phyloP scores from a whole-genome alignment of 495 filamentous ascomycete species.

The Penicillium nucicola region DNA sequence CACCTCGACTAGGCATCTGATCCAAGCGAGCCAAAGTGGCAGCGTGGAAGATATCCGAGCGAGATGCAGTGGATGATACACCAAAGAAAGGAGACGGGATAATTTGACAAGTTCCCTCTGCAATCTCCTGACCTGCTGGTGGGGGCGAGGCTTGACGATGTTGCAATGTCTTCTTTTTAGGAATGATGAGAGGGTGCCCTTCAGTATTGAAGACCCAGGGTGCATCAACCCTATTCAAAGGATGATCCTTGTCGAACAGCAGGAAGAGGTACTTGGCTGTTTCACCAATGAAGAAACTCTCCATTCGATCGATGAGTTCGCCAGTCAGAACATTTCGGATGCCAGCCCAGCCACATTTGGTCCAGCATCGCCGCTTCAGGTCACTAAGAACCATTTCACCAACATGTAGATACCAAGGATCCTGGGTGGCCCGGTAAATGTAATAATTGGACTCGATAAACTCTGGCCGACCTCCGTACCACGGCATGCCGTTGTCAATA shows the following conservation, averaged over 20 bases:
- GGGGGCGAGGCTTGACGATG: slow-evolving; percentile 8
- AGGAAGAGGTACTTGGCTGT: slow-evolving; percentile 94
- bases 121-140: slow-evolving; percentile 7
- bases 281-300: slow-evolving; percentile 97
- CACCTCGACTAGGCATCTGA: slow-evolving; percentile 57
- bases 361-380: slow-evolving; percentile 87
- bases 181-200: slow-evolving; percentile 89
- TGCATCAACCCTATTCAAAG: slow-evolving; percentile 79
- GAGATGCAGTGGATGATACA: slow-evolving; percentile 75
- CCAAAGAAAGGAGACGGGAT: slow-evolving; percentile 61
- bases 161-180: slow-evolving; percentile 40
- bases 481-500: slow-evolving; percentile 81
- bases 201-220: slow-evolving; percentile 94
- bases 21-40: slow-evolving; percentile 82
- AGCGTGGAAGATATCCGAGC: slow-evolving; percentile 88
- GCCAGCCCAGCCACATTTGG: slow-evolving; percentile 90
- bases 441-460: slow-evolving; percentile 96
- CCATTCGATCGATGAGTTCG: slow-evolving; percentile 92
- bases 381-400: slow-evolving; percentile 94
- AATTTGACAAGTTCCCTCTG: slow-evolving; percentile 51
- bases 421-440: slow-evolving; percentile 85
- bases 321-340: slow-evolving; percentile 90
- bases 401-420: slow-evolving; percentile 94
- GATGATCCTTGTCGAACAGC: slow-evolving; percentile 81
- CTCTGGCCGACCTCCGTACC: slow-evolving; percentile 94